phyloP scores from a whole-genome alignment of 2,329 filamentous ascomycete species.

The Periconia sp. region DNA sequence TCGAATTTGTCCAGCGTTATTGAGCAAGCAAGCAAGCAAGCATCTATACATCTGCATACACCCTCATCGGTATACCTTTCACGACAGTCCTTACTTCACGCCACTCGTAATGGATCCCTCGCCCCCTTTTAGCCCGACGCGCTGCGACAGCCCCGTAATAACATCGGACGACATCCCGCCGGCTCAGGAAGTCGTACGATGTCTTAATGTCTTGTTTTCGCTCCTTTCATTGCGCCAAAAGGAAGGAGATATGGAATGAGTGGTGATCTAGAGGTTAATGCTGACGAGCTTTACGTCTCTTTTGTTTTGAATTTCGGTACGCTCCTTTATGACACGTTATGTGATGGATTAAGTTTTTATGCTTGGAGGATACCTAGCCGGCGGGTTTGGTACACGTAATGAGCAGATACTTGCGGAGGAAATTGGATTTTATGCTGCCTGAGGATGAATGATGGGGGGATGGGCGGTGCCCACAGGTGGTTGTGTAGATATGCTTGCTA shows the following conservation, averaged over 20 bases:
- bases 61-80: conserved; percentile 24
- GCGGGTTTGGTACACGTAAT: background rate
- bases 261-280: conserved; percentile 16
- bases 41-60: conserved; percentile 23
- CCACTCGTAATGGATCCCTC: background rate
- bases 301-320: conserved; percentile 15
- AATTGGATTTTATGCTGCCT: too few relatives aligned
- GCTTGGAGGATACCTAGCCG: background rate
- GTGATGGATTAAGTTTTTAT: background rate
- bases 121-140: conserved; percentile 1
- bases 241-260: too few relatives aligned
- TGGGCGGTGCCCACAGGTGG: background rate
- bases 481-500: conserved; percentile 6
- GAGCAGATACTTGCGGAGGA: background rate
- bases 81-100: conserved; percentile 17
- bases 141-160: conserved; percentile 3
- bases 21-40: conserved; percentile 15
- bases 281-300: conserved; percentile 18
- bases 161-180: conserved; percentile 7
- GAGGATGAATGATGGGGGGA: background rate
- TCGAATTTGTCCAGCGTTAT: conserved; percentile 18
- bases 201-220: conserved; percentile 19
- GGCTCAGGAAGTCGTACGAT: conserved; percentile 12
- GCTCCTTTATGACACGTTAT: conserved; percentile 17
- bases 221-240: too few relatives aligned